Evolutionary conservation across 1,139 yeast genomes (phyloP).

Genomic region (Blastobotrys buckinghamii): DNA sequence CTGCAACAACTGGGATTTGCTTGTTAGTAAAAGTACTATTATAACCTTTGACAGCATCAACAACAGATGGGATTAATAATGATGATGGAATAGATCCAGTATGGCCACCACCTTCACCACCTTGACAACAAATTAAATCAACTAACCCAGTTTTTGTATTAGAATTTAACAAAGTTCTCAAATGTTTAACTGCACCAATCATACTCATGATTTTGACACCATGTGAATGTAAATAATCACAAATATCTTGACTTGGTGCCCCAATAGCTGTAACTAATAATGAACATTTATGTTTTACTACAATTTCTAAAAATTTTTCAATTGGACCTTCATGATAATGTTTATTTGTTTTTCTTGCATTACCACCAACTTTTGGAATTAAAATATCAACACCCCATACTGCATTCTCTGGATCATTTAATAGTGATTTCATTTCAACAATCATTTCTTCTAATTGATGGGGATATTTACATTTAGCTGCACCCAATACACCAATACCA

Average conservation of each 20-base stretch:
- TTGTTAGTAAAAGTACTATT: conserved; percentile 23
- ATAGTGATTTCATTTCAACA: conserved; percentile 22
- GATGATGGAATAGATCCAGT: conserved; percentile 33
- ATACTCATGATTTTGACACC: conserved; percentile 41
- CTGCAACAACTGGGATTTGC: conserved; percentile 36
- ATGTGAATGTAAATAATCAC: conserved; percentile 35
- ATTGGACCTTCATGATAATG: conserved; percentile 26
- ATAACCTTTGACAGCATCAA: conserved; percentile 31
- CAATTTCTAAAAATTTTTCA: conserved; percentile 21
- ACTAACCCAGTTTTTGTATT: conserved; percentile 16
- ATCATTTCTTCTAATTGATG: conserved; percentile 24
- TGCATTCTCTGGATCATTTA: conserved; percentile 19
- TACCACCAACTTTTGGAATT: conserved; percentile 28
- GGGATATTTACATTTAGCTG: conserved; percentile 22
- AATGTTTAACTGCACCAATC: conserved; percentile 41
- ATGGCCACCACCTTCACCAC: conserved; percentile 50
- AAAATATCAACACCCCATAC: conserved; percentile 27
- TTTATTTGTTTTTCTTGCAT: conserved; percentile 28
- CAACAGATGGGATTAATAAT: conserved; percentile 33
- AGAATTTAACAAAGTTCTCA: conserved; percentile 35
- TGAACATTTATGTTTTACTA: conserved; percentile 22
- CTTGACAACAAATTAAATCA: conserved; percentile 45
- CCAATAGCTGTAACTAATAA: conserved; percentile 39
- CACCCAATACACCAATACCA: conserved; percentile 28
- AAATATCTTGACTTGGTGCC: conserved; percentile 34